These are phyloP conservation scores for Fraxinus greggii DNA, from an alignment of 305 asterid species.

Conservation along the genomic window DNA sequence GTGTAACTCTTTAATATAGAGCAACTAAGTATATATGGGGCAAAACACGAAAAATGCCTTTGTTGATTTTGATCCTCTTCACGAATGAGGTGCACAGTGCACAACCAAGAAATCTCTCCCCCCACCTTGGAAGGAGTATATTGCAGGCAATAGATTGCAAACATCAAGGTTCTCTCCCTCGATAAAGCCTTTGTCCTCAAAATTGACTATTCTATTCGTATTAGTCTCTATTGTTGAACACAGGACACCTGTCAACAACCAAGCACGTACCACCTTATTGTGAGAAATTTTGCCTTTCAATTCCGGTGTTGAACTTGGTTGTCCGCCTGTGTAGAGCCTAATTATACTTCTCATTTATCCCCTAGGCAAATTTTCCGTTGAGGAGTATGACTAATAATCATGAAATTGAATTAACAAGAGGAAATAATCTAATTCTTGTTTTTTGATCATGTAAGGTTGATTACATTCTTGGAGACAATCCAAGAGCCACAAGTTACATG, in stretches of 20 bases:
- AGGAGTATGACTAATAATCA: background rate
- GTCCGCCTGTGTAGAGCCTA: background rate
- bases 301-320: background rate
- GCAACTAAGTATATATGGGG: background rate
- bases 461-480: conserved; percentile 94
- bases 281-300: background rate
- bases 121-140: background rate
- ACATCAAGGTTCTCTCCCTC: background rate
- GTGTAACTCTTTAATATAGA: background rate
- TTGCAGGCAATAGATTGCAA: background rate
- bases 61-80: background rate
- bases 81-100: background rate
- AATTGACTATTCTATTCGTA: background rate
- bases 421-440: background rate
- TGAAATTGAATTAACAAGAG: background rate
- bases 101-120: background rate
- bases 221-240: background rate
- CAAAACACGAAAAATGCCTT: background rate
- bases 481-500: conserved; percentile 98
- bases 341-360: background rate
- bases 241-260: background rate
- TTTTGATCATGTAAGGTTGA: conserved; percentile 60
- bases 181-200: background rate
- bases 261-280: background rate
- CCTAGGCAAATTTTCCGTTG: background rate